Base-by-base conservation (phyloP, 2,329 filamentous ascomycete genomes). In the Aspergillus novofumigatus region DNA sequence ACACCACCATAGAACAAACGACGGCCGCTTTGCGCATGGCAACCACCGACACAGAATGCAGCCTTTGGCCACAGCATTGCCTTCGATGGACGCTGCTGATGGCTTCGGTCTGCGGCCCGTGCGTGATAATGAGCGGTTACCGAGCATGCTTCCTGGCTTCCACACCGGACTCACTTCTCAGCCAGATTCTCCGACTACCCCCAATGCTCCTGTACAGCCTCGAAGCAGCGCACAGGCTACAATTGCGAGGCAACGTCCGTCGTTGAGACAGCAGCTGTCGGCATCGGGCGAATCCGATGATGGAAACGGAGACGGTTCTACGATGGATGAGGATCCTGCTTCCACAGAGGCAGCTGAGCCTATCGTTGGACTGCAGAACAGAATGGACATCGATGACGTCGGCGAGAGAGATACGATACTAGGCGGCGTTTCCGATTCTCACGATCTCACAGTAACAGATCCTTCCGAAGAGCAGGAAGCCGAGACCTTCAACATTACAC, bases 401-500 rank as follows among this genome's bases (percentile, higher is more conserved):
- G 90, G 92, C 55, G 90, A 94, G 61, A 85, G 87, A 32, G 89
- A 93, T 59, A 84, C 87, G 64, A 88, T 96, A 72, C 82, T 96
- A 38, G 87, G 91, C 53, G 80, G 80, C 52, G 85, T 82, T 42
- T 87, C 86, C 53, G 85, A 89, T 2, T 83, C 87, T 3, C 85
- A 96, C 35, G 87, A 89, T 29, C 76, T 96, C 59, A 85, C 87
- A 2, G 88, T 91, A 7, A 89, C 89, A 1, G 89, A 89, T 35
- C 89, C 89, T 2, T 92, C 92, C 0, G 91, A 94, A 67, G 85
- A 87, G n/a, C 89, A 92, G 65, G 91, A 95, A 65, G 85, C 90
- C 11, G 92, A 93, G 56, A 91, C 92, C 0, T 97, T 97, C 76
- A 95, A 96, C 76, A 95, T 97, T 67, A 92, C 90, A 6, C 93